phyloP scores from a whole-genome alignment of 2,329 filamentous ascomycete species.

The Xylaria sp. region DNA sequence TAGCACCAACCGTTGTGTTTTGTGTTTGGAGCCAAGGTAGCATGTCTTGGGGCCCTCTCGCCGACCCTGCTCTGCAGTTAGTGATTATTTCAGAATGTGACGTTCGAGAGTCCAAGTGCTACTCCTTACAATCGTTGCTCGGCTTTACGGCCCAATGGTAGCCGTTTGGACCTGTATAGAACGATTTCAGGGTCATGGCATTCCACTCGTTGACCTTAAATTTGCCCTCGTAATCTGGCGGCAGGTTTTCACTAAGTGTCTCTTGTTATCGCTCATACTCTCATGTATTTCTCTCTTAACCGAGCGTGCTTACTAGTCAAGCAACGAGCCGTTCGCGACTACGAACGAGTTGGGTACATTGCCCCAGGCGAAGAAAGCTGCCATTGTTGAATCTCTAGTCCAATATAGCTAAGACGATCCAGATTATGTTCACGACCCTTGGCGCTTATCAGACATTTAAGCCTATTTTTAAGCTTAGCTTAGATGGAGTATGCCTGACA shows the following conservation, averaged over 20 bases:
- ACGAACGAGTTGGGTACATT: constrained; percentile 31
- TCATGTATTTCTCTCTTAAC: not conserved
- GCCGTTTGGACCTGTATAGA: constrained; percentile 25
- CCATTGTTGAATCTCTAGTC: constrained; percentile 25
- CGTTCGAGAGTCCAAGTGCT: not conserved
- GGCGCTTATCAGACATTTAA: not conserved
- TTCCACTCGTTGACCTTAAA: constrained; percentile 33
- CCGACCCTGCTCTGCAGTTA: constrained; percentile 21
- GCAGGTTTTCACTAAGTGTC: constrained; percentile 21
- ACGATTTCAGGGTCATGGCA: constrained; percentile 23
- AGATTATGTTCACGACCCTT: not conserved
- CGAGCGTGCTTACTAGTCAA: constrained; percentile 28
- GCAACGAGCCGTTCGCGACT: constrained; percentile 30
- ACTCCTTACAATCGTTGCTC: constrained; percentile 20
- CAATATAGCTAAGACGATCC: too few species aligned
- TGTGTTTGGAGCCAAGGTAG: constrained; percentile 14
- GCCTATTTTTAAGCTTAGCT: not conserved
- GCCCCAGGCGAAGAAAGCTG: constrained; percentile 34
- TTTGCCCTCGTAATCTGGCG: constrained; percentile 26
- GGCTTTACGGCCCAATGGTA: constrained; percentile 24
- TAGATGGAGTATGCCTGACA: not conserved
- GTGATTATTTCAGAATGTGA: not conserved
- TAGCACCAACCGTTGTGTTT: not conserved
- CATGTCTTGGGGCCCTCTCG: constrained; percentile 27
- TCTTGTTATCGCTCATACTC: not conserved